Conservation (phyloP, 192 early-diverging fungal species). For the Coemansia sp. region DNA sequence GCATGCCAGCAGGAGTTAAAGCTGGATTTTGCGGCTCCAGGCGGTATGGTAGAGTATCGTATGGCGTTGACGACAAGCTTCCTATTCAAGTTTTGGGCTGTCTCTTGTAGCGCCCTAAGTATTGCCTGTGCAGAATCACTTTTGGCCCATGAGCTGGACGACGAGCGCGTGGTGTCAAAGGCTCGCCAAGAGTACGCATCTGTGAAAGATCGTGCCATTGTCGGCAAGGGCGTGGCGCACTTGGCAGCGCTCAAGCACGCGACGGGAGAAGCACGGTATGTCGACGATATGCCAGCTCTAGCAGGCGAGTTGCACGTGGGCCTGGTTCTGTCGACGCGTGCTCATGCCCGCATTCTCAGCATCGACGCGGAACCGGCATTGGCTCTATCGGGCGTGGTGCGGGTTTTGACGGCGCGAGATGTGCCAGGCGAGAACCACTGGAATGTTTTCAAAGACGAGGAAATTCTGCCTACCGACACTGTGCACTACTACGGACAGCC, state of each 20-base stretch:
- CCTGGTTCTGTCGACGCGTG: slow-evolving; percentile 66
- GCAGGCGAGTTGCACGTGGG: slow-evolving; percentile 70
- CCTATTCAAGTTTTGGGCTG: slow-evolving; percentile 56
- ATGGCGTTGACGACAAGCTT: slow-evolving; percentile 63
- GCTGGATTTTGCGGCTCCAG: slow-evolving; percentile 32
- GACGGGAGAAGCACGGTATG: slow-evolving; percentile 82
- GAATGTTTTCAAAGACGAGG: slow-evolving; percentile 72
- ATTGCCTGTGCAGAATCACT: slow-evolving; percentile 14
- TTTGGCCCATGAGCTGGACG: slow-evolving; percentile 16
- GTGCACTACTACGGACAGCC: slow-evolving; percentile 75
- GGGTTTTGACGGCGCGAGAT: slow-evolving; percentile 70
- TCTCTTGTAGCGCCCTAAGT: slow-evolving; percentile 11
- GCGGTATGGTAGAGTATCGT: slow-evolving; percentile 71
- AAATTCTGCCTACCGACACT: slow-evolving; percentile 72
- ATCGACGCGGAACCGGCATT: slow-evolving; percentile 68
- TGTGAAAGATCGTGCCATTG: slow-evolving; percentile 42
- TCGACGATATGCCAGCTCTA: slow-evolving; percentile 79
- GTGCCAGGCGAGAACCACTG: slow-evolving; percentile 67
- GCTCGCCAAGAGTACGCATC: slow-evolving; percentile 58
- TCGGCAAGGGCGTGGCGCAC: slow-evolving; percentile 75
- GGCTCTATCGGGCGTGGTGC: slow-evolving; percentile 62
- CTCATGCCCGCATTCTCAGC: slow-evolving; percentile 68
- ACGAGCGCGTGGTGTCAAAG: slow-evolving; percentile 7
- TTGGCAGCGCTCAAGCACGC: slow-evolving; percentile 79
- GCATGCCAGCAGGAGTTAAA: slow-evolving; percentile 67